Evolutionary conservation across 2,329 filamentous ascomycete genomes (phyloP).

Genomic region (Alternaria tenuissima): DNA sequence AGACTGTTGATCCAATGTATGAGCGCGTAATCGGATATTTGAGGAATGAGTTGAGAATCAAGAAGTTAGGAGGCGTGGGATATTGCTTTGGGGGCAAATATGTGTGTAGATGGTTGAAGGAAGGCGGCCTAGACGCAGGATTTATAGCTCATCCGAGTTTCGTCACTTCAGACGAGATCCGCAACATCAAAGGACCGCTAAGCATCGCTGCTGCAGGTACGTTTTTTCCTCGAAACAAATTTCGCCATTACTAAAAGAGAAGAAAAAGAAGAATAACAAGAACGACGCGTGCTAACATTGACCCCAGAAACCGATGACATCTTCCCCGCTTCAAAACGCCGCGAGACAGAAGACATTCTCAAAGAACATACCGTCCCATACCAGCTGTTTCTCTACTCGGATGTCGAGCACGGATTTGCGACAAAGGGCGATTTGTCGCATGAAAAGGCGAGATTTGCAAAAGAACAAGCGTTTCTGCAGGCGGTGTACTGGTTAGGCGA

Average conservation of each 20-base stretch:
- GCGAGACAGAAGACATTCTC: constrained; percentile 68
- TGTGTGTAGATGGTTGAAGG: constrained; percentile 68
- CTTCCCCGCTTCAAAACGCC: constrained; percentile 65
- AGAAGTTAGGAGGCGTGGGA: constrained; percentile 70
- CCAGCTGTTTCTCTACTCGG: constrained; percentile 79
- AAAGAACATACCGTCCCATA: constrained; percentile 65
- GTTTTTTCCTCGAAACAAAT: background rate
- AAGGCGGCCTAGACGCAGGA: constrained; percentile 70
- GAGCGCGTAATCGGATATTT: constrained; percentile 66
- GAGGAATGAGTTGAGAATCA: constrained; percentile 60
- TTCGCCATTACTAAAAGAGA: background rate
- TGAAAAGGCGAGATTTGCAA: constrained; percentile 70
- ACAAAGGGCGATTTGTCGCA: constrained; percentile 71
- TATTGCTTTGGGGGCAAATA: constrained; percentile 77
- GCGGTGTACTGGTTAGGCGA: constrained; percentile 80
- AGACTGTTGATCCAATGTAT: constrained; percentile 63
- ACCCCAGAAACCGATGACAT: constrained; percentile 65
- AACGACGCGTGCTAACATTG: too few species aligned
- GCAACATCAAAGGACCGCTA: constrained; percentile 64
- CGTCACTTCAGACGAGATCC: constrained; percentile 68
- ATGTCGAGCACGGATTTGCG: constrained; percentile 77
- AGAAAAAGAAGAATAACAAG: background rate
- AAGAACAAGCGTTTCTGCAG: constrained; percentile 83
- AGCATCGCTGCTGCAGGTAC: constrained; percentile 69
- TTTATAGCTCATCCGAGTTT: constrained; percentile 82